These are phyloP conservation scores for Phytophthora tentaculata DNA, from an alignment of 352 stramenopile genomes.

Conservation along the genomic window DNA sequence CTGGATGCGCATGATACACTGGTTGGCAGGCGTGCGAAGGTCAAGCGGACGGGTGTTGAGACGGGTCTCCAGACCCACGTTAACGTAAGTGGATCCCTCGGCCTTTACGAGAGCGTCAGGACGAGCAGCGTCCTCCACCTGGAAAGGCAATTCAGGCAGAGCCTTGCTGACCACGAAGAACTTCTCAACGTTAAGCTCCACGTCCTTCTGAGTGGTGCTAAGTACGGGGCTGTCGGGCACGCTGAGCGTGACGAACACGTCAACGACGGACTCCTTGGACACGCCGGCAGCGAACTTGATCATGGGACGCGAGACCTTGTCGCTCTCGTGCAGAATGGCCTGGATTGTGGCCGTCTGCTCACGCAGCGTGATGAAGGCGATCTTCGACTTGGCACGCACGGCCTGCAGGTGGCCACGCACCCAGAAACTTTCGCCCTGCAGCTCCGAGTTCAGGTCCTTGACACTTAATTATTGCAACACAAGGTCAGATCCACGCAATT, in stretches of 20 bases:
- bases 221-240: constrained; percentile 89
- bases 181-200: constrained; percentile 95
- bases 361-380: constrained; percentile 97
- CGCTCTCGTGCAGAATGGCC: constrained; percentile 87
- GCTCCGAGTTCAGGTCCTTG: constrained; percentile 76
- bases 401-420: constrained; percentile 95
- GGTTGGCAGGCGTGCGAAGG: constrained; percentile 98
- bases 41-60: constrained; percentile 97
- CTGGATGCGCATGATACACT: constrained; percentile 99
- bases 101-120: constrained; percentile 88
- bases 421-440: constrained; percentile 92
- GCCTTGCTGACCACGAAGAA: constrained; percentile 97
- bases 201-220: constrained; percentile 94
- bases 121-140: constrained; percentile 96
- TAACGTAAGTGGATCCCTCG: constrained; percentile 85
- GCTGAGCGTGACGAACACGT: constrained; percentile 94
- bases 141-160: constrained; percentile 89
- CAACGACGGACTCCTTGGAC: constrained; percentile 96
- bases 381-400: constrained; percentile 93
- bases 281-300: constrained; percentile 96
- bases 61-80: constrained; percentile 91
- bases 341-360: constrained; percentile 97
- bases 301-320: constrained; percentile 94
- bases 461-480: constrained; percentile 15
- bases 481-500: neutral